phyloP scores from a whole-genome alignment of 345 rosid genomes.

The Gossypium thurberi region DNA sequence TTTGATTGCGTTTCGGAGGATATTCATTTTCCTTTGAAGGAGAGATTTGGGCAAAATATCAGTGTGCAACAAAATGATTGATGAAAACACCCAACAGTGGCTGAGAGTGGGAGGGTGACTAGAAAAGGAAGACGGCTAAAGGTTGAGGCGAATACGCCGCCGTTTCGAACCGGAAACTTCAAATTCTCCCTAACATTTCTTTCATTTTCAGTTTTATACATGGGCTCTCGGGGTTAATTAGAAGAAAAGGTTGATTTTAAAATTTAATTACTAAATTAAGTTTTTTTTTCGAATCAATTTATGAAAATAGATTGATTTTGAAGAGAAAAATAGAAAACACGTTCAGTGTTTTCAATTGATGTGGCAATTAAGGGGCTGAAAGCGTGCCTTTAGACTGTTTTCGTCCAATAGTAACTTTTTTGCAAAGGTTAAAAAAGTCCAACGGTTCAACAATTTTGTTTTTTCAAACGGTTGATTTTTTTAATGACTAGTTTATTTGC shows the following conservation, averaged over 20 bases:
- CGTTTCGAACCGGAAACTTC: not conserved
- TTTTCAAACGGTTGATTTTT: too few species aligned
- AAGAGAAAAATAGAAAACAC: too few species aligned
- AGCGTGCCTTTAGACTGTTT: accelerated
- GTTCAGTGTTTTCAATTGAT: too few species aligned
- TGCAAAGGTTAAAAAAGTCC: not conserved
- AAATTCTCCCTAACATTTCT: not conserved
- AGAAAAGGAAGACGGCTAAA: not conserved
- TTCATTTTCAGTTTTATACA: not conserved
- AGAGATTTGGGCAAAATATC: not conserved
- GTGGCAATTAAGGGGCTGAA: not conserved
- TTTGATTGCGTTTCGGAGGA: slow-evolving; percentile 29
- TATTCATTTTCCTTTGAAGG: slow-evolving; percentile 28
- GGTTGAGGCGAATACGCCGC: not conserved
- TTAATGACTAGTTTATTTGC: too few species aligned
- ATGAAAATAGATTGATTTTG: accelerated
- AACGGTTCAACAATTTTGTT: too few species aligned
- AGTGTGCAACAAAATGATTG: not conserved
- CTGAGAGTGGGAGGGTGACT: not conserved
- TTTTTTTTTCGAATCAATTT: too few species aligned
- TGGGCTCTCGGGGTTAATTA: not conserved
- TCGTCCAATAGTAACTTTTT: not conserved
- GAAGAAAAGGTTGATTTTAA: too few species aligned
- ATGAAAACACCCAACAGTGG: not conserved
- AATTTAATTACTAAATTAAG: too few species aligned